Evolutionary conservation across 805 yeast species (phyloP).

Genomic region (Lipomyces kockii): DNA sequence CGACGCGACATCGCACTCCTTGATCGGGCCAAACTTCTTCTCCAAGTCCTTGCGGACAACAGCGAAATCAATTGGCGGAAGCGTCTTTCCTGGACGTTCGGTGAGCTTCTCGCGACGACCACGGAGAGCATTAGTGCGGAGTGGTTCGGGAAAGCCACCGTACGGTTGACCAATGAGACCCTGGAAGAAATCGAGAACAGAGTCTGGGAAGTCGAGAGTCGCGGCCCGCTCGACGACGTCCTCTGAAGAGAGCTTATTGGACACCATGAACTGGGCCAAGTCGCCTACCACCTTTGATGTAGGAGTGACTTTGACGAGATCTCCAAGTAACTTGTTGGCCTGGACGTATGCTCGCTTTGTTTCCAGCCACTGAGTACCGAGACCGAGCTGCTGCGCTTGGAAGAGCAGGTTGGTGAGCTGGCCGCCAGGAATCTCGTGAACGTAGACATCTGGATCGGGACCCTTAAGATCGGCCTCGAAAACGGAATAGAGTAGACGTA

Average conservation of each 20-base stretch:
- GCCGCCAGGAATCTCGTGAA: constrained; percentile 99
- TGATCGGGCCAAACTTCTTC: constrained; percentile 68
- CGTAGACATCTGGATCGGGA: constrained; percentile 98
- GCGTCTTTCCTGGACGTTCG: constrained; percentile 87
- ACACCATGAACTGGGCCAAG: constrained; percentile 99
- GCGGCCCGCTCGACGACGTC: constrained; percentile 88
- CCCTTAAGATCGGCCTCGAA: constrained; percentile 99
- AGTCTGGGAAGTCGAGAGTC: constrained; percentile 96
- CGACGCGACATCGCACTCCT: constrained; percentile 90
- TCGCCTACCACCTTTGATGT: constrained; percentile 99
- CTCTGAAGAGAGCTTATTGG: constrained; percentile 82
- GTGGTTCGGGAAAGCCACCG: constrained; percentile 99
- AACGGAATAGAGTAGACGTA: constrained; percentile 93
- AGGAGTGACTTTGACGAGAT: constrained; percentile 97
- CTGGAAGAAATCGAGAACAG: constrained; percentile 97
- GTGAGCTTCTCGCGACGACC: constrained; percentile 92
- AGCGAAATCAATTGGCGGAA: constrained; percentile 81
- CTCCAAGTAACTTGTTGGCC: constrained; percentile 91
- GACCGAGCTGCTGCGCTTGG: constrained; percentile 99
- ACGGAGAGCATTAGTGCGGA: constrained; percentile 85
- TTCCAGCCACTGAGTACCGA: constrained; percentile 95
- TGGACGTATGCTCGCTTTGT: constrained; percentile 92
- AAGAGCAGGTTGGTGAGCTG: constrained; percentile 95
- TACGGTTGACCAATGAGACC: constrained; percentile 99
- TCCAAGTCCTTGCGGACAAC: constrained; percentile 73